A percentile compares a stretch with the other conserved stretches of the same genome.
Evolutionary conservation across 352 stramenopile genomes (phyloP).

Genomic region (Globisporangium irregulare): DNA sequence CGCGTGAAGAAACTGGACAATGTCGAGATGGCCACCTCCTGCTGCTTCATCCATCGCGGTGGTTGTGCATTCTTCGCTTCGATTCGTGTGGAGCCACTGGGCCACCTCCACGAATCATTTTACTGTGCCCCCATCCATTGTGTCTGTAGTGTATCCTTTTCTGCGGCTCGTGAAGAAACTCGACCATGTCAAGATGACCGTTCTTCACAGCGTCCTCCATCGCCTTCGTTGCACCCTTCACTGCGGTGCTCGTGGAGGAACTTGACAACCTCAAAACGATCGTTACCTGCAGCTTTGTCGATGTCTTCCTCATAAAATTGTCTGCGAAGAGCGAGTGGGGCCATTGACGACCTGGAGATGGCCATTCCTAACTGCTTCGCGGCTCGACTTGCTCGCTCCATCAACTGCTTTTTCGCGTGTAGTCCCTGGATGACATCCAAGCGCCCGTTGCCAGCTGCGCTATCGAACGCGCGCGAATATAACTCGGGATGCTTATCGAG

Average conservation of each 20-base stretch:
- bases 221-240: neutral
- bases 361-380: neutral
- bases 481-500: neutral
- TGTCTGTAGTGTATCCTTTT: neutral
- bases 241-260: neutral
- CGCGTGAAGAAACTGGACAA: no score
- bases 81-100: neutral
- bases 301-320: neutral
- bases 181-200: neutral
- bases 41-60: no score
- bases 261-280: neutral
- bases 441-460: neutral
- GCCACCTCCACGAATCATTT: neutral
- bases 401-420: neutral
- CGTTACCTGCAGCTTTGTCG: neutral
- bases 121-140: neutral
- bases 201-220: neutral
- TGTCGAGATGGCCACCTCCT: no score
- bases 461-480: neutral
- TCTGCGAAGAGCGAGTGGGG: neutral
- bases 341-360: constrained; percentile 2
- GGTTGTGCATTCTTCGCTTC: no score
- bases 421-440: neutral
- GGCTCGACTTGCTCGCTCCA: neutral
- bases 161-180: neutral